Base-by-base conservation (phyloP, 139 green algal species). In the Penium margaritaceum region DNA sequence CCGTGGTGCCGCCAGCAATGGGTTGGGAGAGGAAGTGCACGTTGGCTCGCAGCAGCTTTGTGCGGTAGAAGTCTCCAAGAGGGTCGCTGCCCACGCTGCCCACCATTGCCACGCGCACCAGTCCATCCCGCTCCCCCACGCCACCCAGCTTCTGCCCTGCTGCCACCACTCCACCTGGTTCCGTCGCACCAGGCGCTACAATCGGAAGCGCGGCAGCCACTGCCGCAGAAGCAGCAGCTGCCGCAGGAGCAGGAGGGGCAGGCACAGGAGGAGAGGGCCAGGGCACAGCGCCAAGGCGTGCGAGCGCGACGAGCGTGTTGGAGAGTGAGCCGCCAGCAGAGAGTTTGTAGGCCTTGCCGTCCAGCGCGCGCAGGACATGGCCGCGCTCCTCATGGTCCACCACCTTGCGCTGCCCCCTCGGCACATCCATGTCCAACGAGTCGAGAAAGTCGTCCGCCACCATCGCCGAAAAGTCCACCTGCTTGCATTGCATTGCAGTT, bases 231-330 rank as follows among this genome's bases (percentile, higher is more conserved):
- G 35, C 3, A 3, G 44, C 4, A 0, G 39, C 3, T 7, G 66
- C 58, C n/a, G n/a, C n/a, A n/a, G n/a, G n/a, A n/a, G n/a, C n/a
- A n/a, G n/a, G n/a, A n/a, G n/a, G n/a, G n/a, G n/a, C n/a, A n/a
- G n/a, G n/a, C n/a, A n/a, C n/a, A n/a, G n/a, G n/a, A n/a, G n/a
- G n/a, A n/a, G n/a, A n/a, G n/a, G n/a, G n/a, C n/a, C n/a, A n/a
- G 3, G 77, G 51, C 41, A 87, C 89, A 1, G 37, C 35, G 2
- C 81, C 81, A 1, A 97, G 84, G 7, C 88, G 78, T 0, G 84
- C 81, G 15, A 96, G 76, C 29, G 79, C 90, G 36, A 96, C 84
- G 19, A 97, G 84, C 0, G 89, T 95, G 84, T 97, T 97, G 46
- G 85, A 87, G 0, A 97, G 70, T 0, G 87, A 95, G 63, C 92